Base-by-base conservation (phyloP, 495 filamentous ascomycete species). In the Aspergillus bridgeri region DNA sequence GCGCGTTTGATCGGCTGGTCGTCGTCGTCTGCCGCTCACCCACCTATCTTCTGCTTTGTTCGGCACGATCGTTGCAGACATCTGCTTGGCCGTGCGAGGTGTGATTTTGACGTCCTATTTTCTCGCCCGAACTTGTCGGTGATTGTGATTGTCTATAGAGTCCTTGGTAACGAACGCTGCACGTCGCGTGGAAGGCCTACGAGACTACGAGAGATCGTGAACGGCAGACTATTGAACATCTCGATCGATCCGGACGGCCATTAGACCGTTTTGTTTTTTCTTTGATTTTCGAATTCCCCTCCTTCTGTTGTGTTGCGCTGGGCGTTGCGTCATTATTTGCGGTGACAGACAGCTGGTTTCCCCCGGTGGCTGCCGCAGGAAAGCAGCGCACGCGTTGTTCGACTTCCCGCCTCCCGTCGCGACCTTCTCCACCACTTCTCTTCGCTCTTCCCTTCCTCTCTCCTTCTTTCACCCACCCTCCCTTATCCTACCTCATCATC, bases 341-440 rank as follows among this genome's bases (percentile, higher is more conserved):
- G 56, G 64, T 53, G 44, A 49, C 56, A 24, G 46, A n/a, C n/a
- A n/a, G n/a, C n/a, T n/a, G n/a, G n/a, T n/a, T 58, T 51, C 52
- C 59, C 57, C 27, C 52, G 56, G 54, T 55, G 60, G 50, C 56
- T 51, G 65, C 69, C 65, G 65, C 24, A 50, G 44, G 45, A 54
- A n/a, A 42, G 48, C 27, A 62, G 60, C 62, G 65, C 65, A 74
- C 72, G 70, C 73, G 74, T 74, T 69, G 66, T 70, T 69, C 63
- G 59, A 60, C 67, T 71, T 69, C 71, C 71, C 71, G 69, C 71
- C 69, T 73, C 67, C 68, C 67, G 63, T 69, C 67, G 67, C 67
- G 67, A 67, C 73, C 72, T 71, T 76, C 72, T 74, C 74, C 73
- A 76, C 72, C 67, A 65, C 59, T 54, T 62, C 43, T 54, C 33